These are phyloP conservation scores for Phoma sp. DNA, from an alignment of 2,329 filamentous ascomycete species.

Conservation along the genomic window DNA sequence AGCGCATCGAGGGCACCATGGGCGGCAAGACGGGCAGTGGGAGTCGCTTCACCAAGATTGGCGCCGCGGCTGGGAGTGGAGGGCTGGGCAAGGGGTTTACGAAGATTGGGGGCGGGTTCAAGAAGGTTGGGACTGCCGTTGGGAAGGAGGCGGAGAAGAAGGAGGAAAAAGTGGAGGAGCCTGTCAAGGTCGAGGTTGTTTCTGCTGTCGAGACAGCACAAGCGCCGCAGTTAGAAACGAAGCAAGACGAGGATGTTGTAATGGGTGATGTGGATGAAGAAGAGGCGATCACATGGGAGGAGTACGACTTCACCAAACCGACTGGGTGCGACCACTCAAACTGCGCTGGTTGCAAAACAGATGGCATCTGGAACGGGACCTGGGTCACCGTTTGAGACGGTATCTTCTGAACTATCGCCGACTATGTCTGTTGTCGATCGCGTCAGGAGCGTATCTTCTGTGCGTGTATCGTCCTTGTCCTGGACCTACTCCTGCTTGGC, in stretches of 20 bases:
- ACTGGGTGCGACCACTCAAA: conserved; percentile 54
- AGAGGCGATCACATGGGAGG: conserved; percentile 47
- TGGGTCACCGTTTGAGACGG: conserved; percentile 54
- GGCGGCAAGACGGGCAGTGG: conserved; percentile 27
- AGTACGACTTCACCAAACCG: conserved; percentile 60
- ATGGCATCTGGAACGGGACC: conserved; percentile 30
- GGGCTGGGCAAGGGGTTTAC: conserved; percentile 9
- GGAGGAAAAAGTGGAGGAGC: conserved; percentile 11
- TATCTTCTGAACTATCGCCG: no score
- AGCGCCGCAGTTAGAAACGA: conserved; percentile 14
- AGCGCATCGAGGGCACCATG: conserved; percentile 30
- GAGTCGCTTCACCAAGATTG: conserved; percentile 38
- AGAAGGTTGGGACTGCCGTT: conserved; percentile 70
- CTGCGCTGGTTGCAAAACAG: conserved; percentile 34
- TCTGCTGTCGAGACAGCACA: not conserved
- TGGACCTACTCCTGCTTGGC: not conserved
- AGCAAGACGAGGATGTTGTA: conserved; percentile 36
- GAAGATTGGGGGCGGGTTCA: conserved; percentile 58
- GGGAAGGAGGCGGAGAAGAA: conserved; percentile 17
- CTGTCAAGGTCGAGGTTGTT: conserved; percentile 35
- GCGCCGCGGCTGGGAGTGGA: conserved; percentile 16
- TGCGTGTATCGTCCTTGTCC: not conserved
- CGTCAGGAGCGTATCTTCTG: no score
- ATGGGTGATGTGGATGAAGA: conserved; percentile 35
- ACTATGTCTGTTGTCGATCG: no score